These are phyloP conservation scores for Candida sithepensis DNA, from an alignment of 805 yeast species.

Conservation along the genomic window DNA sequence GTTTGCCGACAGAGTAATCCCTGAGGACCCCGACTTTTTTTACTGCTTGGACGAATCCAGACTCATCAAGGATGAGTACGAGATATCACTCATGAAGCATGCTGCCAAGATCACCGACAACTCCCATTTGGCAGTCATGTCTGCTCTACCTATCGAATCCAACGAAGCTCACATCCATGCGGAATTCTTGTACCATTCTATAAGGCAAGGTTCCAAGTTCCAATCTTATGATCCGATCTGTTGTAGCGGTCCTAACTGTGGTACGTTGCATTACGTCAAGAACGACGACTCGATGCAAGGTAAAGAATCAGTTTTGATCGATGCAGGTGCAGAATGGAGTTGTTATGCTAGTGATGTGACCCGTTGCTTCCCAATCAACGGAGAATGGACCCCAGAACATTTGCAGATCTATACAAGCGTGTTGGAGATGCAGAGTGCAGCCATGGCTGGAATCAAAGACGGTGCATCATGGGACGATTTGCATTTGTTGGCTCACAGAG, in stretches of 20 bases:
- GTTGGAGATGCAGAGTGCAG: slow-evolving; percentile 71
- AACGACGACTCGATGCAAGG: slow-evolving; percentile 64
- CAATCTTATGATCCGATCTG: slow-evolving; percentile 95
- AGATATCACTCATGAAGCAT: slow-evolving; percentile 67
- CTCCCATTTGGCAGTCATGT: slow-evolving; percentile 89
- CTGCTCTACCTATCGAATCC: slow-evolving; percentile 80
- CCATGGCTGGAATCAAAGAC: slow-evolving; percentile 72
- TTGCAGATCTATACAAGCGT: slow-evolving; percentile 78
- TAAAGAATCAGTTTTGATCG: slow-evolving; percentile 71
- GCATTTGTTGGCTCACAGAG: slow-evolving; percentile 75
- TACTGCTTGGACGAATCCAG: slow-evolving; percentile 87
- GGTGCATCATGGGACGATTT: slow-evolving; percentile 84
- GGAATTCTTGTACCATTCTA: slow-evolving; percentile 88
- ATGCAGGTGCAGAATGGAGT: slow-evolving; percentile 97
- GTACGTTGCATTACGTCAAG: slow-evolving; percentile 84
- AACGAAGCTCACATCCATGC: slow-evolving; percentile 94
- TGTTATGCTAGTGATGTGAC: slow-evolving; percentile 93
- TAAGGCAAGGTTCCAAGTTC: slow-evolving; percentile 88
- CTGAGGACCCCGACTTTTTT: slow-evolving; percentile 47
- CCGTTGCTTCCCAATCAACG: slow-evolving; percentile 88
- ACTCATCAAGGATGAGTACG: slow-evolving; percentile 78
- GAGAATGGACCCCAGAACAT: slow-evolving; percentile 87
- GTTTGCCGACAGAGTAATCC: slow-evolving; percentile 36
- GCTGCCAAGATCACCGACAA: slow-evolving; percentile 86
- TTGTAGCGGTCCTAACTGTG: slow-evolving; percentile 88